Evolutionary conservation across 1,284 basidiomycete species (phyloP), one percentile per base, ranked within the genome.

Genomic region (Ganoderma sinense): DNA sequence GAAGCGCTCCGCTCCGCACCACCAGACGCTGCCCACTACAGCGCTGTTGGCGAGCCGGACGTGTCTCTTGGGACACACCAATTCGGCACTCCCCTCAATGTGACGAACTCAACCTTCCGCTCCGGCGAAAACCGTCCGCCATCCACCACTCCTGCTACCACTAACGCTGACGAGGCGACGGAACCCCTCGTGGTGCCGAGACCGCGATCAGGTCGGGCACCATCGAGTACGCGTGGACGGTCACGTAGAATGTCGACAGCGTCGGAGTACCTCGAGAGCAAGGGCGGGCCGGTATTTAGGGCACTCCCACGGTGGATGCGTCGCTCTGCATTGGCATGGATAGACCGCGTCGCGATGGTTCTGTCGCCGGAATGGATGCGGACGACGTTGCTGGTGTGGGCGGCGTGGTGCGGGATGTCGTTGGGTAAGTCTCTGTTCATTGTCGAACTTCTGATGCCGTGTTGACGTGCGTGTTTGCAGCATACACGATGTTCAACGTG

Each of bases 401-500:
- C 84, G 4, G 86, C 89, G 26, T 98, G 97, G 97, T 91, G 88
- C 68, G 82, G 88, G 0, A 94, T 95, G 90, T 87, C 92, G 1
- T 84, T 97, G 39, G 93, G 94, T 95, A 72, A 70, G 91, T 81
- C 8, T 66, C 43, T 58, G 29, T 43, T 40, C 51, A 14, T 33
- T 41, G n/a, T 41, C 45, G 33, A 31, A 36, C 56, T 33, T 62
- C n/a, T n/a, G n/a, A 36, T 39, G 62, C 2, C 18, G 3, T 20
- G 31, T 66, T 69, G 65, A 67, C 33, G 51, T 41, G 48, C 40
- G 39, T 29, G n/a, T 33, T 16, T n/a, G 64, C 77, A 93, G 96
- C 91, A 1, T 97, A 91, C 78, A 98, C 95, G 8, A 97, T 97
- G 91, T 99, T 99, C 84, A 99, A 99, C 78, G 96, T 98, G 16